Conservation (phyloP, 2,329 filamentous ascomycete species). For the Talaromyces atroroseus region DNA sequence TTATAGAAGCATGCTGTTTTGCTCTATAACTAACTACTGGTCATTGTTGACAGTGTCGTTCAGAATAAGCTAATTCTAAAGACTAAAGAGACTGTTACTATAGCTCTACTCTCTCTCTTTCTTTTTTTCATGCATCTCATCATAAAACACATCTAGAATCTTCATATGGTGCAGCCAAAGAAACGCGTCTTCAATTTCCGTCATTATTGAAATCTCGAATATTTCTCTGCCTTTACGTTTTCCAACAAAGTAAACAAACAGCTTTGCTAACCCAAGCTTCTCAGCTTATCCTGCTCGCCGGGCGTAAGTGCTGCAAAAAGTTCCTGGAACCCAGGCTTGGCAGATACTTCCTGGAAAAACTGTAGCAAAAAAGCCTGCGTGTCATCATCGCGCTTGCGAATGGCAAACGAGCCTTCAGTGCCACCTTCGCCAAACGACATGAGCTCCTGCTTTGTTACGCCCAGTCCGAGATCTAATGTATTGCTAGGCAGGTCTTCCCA, state of each 20-base stretch:
- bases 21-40: neutral
- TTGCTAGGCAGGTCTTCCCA: constrained; percentile 84
- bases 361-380: constrained; percentile 77
- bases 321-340: constrained; percentile 51
- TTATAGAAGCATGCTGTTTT: too few relatives aligned
- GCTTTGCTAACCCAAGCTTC: constrained; percentile 22
- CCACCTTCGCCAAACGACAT: constrained; percentile 64
- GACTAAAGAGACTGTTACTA: too few relatives aligned
- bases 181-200: neutral
- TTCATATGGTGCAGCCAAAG: too few relatives aligned
- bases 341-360: constrained; percentile 63
- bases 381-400: constrained; percentile 76
- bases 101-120: too few relatives aligned
- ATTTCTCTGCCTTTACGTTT: neutral
- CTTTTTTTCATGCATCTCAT: neutral
- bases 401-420: constrained; percentile 43
- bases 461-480: constrained; percentile 70
- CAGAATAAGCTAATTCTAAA: neutral
- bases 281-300: constrained; percentile 44
- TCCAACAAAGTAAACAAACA: neutral
- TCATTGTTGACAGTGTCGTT: neutral
- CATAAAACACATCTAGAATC: too few relatives aligned
- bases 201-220: neutral
- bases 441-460: constrained; percentile 64
- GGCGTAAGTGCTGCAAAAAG: constrained; percentile 51